phyloP scores from a whole-genome alignment of 305 asterid species.

The Andrographis paniculata region DNA sequence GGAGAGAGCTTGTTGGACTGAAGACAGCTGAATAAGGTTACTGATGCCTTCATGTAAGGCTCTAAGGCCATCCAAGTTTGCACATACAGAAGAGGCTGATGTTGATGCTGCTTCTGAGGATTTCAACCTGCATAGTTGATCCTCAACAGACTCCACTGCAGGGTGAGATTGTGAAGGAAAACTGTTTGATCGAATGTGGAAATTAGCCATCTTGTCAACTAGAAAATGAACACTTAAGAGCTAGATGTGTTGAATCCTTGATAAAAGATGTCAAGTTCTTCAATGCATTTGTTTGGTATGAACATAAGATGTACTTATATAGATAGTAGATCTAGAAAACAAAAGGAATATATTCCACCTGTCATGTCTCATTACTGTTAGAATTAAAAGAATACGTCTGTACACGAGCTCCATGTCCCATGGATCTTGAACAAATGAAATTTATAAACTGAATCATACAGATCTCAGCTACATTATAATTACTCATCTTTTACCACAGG shows the following conservation, averaged over 20 bases:
- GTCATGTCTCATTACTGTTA: slow-evolving; percentile 9
- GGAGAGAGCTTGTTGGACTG: slow-evolving; percentile 17
- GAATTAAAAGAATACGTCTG: neutral
- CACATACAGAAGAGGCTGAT: slow-evolving; percentile 17
- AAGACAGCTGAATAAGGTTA: slow-evolving; percentile 17
- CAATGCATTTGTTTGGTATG: no score
- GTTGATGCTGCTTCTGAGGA: slow-evolving; percentile 15
- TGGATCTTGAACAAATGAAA: slow-evolving; percentile 14
- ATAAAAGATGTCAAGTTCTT: no score
- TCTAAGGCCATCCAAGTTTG: slow-evolving; percentile 19
- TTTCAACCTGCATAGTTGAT: slow-evolving; percentile 16
- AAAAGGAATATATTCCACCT: slow-evolving; percentile 25
- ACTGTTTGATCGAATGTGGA: neutral
- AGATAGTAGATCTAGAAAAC: slow-evolving; percentile 10
- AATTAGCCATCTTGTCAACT: neutral
- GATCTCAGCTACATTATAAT: slow-evolving; percentile 6
- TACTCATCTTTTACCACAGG: neutral
- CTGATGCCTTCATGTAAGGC: slow-evolving; percentile 18
- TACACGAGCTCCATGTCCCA: slow-evolving; percentile 13
- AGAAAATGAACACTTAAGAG: neutral
- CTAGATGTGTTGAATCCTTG: neutral
- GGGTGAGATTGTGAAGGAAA: slow-evolving; percentile 14
- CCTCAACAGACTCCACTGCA: slow-evolving; percentile 6
- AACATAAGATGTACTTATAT: neutral
- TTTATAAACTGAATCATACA: slow-evolving; percentile 8